Base-by-base conservation (phyloP, 2,329 filamentous ascomycete genomes). In the Didymella glomerata region DNA sequence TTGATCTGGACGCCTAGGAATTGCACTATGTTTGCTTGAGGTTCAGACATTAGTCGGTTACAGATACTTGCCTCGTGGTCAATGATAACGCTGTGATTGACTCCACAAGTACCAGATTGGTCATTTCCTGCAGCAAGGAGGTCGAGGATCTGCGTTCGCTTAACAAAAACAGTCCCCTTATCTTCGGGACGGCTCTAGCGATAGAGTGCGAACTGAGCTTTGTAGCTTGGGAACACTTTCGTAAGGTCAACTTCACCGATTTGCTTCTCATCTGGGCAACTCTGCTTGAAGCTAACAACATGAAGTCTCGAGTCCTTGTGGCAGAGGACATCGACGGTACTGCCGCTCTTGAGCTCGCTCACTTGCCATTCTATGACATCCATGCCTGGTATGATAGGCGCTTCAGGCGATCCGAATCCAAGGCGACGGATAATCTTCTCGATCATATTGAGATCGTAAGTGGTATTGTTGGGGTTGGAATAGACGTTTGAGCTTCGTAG, bases 291-390 rank as follows among this genome's bases (percentile, higher is more conserved):
- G 4, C 6, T 11, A n/a, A 27, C 22, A 16, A 52, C 30, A 13
- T 40, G 38, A 4, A 53, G 41, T 25, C 2, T 18, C 3, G 50
- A 53, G 30, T 53, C 30, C 30, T 40, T 46, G 41, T 46, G 42
- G 4, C 28, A 36, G n/a, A 47, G 42, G 5, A 30, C 41, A 24
- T 22, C 20, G 7, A 40, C 9, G 2, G 16, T 20, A 14, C 36
- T 38, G 10, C 41, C 13, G 9, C 28, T 16, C n/a, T 38, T 28
- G 16, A 46, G 22, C 41, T 53, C 41, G 6, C 38, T 20, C 6
- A 53, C 16, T 22, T 32, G 42, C 50, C 50, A 53, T 13, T 46
- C 50, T 28, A 47, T 18, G 22, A 53, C 50, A 27, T 53, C 30
- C 50, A 53, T 53, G 4, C 42, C 50, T 22, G 50, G 42, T 10